These are phyloP conservation scores for Microglena sp. DNA, from an alignment of 139 green algal species.

Conservation along the genomic window DNA sequence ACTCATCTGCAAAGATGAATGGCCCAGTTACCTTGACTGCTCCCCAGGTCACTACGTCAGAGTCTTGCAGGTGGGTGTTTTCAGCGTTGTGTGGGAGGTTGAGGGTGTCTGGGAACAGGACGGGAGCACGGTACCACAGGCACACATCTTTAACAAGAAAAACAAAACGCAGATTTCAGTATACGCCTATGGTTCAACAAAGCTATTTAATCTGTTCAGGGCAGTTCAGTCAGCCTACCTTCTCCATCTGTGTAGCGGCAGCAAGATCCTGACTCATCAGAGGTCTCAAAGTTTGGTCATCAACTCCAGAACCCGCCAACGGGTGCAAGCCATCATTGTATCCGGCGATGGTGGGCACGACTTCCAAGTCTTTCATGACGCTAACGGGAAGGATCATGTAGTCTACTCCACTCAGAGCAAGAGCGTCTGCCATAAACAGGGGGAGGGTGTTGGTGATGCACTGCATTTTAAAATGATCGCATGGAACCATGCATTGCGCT, in stretches of 20 bases:
- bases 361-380: slow-evolving; percentile 40
- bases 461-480: too few relatives aligned
- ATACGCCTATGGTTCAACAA: too few relatives aligned
- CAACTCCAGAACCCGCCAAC: neutral
- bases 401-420: slow-evolving; percentile 65
- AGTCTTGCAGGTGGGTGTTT: too few relatives aligned
- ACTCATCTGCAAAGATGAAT: too few relatives aligned
- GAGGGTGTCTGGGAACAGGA: too few relatives aligned
- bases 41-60: too few relatives aligned
- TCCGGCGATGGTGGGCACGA: slow-evolving; percentile 33
- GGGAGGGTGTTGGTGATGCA: too few relatives aligned
- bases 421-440: slow-evolving; percentile 16
- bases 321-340: slow-evolving; percentile 59
- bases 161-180: neutral
- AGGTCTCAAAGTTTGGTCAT: neutral
- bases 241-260: neutral
- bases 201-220: too few relatives aligned
- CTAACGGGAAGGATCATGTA: slow-evolving; percentile 54
- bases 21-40: too few relatives aligned
- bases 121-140: too few relatives aligned
- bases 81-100: too few relatives aligned
- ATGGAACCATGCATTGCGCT: too few relatives aligned
- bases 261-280: neutral
- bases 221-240: neutral
- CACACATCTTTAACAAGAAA: neutral